Base-by-base conservation (phyloP, 306 rosid species). In the Cucurbita pepo region DNA sequence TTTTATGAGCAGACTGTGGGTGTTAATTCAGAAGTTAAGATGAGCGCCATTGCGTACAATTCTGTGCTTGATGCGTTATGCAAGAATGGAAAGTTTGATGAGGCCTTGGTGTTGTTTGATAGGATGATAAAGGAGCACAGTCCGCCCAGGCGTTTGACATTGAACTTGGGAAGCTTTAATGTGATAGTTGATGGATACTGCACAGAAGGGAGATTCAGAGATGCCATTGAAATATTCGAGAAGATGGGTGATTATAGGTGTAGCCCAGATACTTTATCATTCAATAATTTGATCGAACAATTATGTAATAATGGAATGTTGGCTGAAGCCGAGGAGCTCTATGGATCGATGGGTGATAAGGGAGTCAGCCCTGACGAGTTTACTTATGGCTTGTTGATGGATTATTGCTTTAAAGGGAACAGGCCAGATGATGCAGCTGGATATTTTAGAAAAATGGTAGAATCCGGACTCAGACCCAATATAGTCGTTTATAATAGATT, bases 161-260 rank as follows among this genome's bases (percentile, higher is more conserved):
- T 89, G 75, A 91, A 94, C 80, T 82, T 94, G 82, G 99, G 99
- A 30, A 89, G 95, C 84, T 91, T 94, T 77, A 94, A 94, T 85
- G 97, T 94, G 70, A 86, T 94, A 82, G 90, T 41, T 1, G 95
- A 94, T 66, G 96, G 95, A 58, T 91, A 91, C 79, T 91, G 95
- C 37, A 77, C 76, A 2, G 76, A 89, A 72, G 91, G 88, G 69
- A 83, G 78, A 72, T 91, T 89, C 75, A 56, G 81, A 53, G 96
- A 94, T 58, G 99, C 99, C 2, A 80, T 94, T 36, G 84, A 86
- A 65, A 83, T 89, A 56, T 94, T 94, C 40, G 77, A 94, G 87
- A 87, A 83, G 82, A 89, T 91, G 91, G 96, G 95, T 5, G 91
- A 89, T 77, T 89, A 80, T 78, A 84, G 91, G 66, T 89, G 97